phyloP scores from a whole-genome alignment of 345 rosid species.

The Lepidium sativum region DNA sequence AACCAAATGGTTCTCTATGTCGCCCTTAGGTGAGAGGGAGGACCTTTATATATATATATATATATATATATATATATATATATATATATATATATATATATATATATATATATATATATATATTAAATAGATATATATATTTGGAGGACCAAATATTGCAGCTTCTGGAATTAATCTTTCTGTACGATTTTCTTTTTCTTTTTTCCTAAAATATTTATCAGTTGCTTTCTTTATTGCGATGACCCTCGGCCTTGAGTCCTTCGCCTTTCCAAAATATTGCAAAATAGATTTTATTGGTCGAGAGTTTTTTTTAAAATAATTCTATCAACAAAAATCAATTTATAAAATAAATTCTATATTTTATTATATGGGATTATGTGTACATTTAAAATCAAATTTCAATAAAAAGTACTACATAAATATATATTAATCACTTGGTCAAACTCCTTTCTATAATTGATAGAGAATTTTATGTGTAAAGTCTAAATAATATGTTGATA shows the following conservation, averaged over 20 bases:
- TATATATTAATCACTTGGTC: no score
- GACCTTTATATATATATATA: conserved; percentile 11
- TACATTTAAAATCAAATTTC: no score
- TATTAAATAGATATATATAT: conserved; percentile 4
- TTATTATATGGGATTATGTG: no score
- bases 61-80: no score
- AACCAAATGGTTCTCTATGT: conserved; percentile 23
- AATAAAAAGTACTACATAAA: no score
- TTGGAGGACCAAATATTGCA: conserved; percentile 27
- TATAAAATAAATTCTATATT: no score
- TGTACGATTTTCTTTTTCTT: background rate
- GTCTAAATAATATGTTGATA: no score
- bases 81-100: no score
- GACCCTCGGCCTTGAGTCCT: background rate
- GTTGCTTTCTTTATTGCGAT: background rate
- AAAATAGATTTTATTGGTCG: background rate
- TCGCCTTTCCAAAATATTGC: background rate
- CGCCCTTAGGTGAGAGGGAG: conserved; percentile 21
- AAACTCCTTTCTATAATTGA: no score
- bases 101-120: background rate
- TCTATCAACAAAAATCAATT: no score
- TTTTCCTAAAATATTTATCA: background rate
- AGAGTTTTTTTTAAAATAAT: no score
- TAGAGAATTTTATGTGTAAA: no score
- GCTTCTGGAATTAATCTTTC: background rate